These are phyloP conservation scores for Polyporus tsugae DNA, from an alignment of 1,284 basidiomycete species.

Conservation along the genomic window DNA sequence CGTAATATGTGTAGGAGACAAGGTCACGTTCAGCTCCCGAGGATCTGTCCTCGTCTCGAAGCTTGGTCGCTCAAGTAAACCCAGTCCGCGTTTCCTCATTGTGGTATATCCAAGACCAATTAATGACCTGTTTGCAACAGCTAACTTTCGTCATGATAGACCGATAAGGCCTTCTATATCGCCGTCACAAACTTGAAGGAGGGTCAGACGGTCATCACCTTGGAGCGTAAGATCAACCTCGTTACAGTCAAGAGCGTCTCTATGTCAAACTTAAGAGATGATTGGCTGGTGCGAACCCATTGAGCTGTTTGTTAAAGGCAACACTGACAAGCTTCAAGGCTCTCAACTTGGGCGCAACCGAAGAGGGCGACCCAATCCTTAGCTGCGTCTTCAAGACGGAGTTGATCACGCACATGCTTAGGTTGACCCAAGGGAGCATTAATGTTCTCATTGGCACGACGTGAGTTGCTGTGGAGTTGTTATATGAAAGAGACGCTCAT, in stretches of 20 bases:
- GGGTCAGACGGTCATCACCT: constrained; percentile 64
- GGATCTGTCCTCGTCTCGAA: constrained; percentile 90
- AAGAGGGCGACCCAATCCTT: constrained; percentile 97
- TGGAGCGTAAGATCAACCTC: constrained; percentile 92
- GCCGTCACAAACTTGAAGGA: constrained; percentile 77
- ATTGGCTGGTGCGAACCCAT: constrained; percentile 81
- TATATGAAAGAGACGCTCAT: constrained; percentile 12
- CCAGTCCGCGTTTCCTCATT: constrained; percentile 90
- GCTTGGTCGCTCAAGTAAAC: constrained; percentile 89
- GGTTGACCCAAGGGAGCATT: constrained; percentile 82
- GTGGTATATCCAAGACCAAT: constrained; percentile 64
- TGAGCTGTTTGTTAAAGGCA: not conserved
- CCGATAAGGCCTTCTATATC: constrained; percentile 90
- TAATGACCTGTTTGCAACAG: not conserved
- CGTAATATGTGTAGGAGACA: constrained; percentile 58
- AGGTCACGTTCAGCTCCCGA: constrained; percentile 89
- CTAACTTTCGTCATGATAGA: constrained; percentile 56
- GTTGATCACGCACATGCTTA: constrained; percentile 84
- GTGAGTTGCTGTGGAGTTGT: constrained; percentile 54
- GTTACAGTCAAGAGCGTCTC: constrained; percentile 87
- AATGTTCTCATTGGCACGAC: constrained; percentile 78
- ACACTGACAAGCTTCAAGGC: constrained; percentile 47
- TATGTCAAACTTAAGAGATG: constrained; percentile 91
- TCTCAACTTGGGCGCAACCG: constrained; percentile 78
- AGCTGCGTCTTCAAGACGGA: constrained; percentile 98